A percentile compares a stretch with the other conserved stretches of the same genome.
These are phyloP conservation scores for Jasminum sambac DNA, from an alignment of 257 asterid species.

Conservation along the genomic window DNA sequence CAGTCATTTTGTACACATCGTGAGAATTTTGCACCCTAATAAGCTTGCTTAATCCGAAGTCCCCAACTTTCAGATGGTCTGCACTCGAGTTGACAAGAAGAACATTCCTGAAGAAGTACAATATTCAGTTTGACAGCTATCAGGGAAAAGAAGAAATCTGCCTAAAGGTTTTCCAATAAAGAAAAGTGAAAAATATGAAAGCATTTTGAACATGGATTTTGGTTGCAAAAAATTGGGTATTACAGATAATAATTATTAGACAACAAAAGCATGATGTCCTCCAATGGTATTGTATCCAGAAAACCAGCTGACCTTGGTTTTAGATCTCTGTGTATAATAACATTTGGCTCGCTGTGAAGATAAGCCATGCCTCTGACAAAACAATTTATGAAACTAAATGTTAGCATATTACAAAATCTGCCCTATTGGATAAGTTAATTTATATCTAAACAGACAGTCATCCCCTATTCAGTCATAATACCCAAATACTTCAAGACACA, in stretches of 20 bases:
- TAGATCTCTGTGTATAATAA: constrained; percentile 89
- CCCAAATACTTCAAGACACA: not conserved
- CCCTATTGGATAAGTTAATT: constrained; percentile 13
- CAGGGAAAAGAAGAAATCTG: not conserved
- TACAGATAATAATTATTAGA: constrained; percentile 12
- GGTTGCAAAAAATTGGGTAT: constrained; percentile 4
- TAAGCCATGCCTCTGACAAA: constrained; percentile 95
- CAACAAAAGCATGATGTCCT: not conserved
- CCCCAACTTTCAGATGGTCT: constrained; percentile 97
- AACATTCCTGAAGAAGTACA: constrained; percentile 69
- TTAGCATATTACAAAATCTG: constrained; percentile 5
- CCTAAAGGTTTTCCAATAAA: constrained; percentile 8
- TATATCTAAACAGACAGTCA: constrained; percentile 17
- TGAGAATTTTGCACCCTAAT: constrained; percentile 85
- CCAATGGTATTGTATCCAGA: constrained; percentile 8
- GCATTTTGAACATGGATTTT: not conserved
- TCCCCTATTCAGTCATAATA: constrained; percentile 7
- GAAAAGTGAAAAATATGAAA: not conserved
- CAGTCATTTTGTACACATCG: constrained; percentile 96
- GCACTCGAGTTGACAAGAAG: constrained; percentile 89
- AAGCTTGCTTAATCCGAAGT: constrained; percentile 94
- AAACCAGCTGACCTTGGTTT: constrained; percentile 80
- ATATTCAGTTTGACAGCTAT: constrained; percentile 23
- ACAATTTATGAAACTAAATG: constrained; percentile 23
- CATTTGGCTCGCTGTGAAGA: constrained; percentile 98